A percentile compares a stretch with the other conserved stretches of the same genome.
These are phyloP conservation scores for Raphanus sativus DNA, from an alignment of 345 rosid genomes.

Conservation along the genomic window DNA sequence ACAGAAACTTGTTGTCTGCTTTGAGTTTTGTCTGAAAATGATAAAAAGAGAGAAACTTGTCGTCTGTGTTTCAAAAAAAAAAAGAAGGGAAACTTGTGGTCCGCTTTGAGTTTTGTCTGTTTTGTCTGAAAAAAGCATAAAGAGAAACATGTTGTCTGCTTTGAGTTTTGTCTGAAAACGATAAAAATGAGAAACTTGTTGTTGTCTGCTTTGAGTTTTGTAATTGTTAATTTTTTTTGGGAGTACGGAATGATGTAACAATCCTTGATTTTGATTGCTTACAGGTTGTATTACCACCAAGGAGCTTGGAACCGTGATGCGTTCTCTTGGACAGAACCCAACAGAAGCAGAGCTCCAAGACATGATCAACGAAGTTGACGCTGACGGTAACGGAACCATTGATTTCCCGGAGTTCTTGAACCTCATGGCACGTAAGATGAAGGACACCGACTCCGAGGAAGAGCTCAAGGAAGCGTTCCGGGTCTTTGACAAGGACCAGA, in stretches of 20 bases:
- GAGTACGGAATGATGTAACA: not conserved
- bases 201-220: not conserved
- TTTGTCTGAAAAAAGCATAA: not conserved
- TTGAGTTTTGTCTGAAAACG: not conserved
- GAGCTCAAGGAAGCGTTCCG: not conserved
- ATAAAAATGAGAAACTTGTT: not conserved
- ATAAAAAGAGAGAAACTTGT: not conserved
- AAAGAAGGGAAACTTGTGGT: not conserved
- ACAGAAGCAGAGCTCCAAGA: not conserved
- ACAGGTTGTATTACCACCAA: not conserved
- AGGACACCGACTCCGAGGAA: not conserved
- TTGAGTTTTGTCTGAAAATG: no score
- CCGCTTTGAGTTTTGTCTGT: not conserved
- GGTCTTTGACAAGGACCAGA: not conserved
- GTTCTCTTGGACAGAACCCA: not conserved
- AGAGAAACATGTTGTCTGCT: not conserved
- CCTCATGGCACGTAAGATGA: not conserved
- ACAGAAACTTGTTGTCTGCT: no score
- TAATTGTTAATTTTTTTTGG: not conserved
- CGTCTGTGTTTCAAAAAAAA: not conserved
- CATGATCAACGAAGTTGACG: slow-evolving; percentile 1
- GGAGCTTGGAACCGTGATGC: not conserved
- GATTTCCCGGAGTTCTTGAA: not conserved
- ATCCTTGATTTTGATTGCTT: not conserved
- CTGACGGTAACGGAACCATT: not conserved